Conservation (phyloP, 2,329 filamentous ascomycete species). For the Phialocephala sp. region DNA sequence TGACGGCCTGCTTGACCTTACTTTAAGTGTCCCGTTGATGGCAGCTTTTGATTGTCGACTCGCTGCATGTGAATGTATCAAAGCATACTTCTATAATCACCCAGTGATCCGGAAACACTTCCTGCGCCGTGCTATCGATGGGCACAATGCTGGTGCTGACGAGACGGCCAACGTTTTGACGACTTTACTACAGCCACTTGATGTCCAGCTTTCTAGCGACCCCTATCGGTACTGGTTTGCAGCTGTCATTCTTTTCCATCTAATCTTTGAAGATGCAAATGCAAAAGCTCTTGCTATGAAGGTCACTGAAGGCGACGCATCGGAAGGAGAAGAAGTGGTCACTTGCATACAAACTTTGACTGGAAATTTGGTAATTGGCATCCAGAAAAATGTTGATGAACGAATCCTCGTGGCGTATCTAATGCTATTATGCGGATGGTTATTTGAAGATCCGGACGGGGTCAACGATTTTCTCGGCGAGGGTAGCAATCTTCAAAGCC, state of each 20-base stretch:
- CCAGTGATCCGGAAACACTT: slow-evolving; percentile 84
- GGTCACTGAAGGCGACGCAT: slow-evolving; percentile 87
- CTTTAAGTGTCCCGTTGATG: slow-evolving; percentile 69
- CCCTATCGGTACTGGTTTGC: slow-evolving; percentile 93
- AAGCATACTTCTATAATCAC: slow-evolving; percentile 89
- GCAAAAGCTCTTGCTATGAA: slow-evolving; percentile 81
- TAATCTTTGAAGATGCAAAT: slow-evolving; percentile 79
- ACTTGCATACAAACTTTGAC: slow-evolving; percentile 90
- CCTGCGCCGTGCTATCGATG: slow-evolving; percentile 84
- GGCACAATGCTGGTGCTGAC: slow-evolving; percentile 76
- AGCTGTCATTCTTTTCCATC: slow-evolving; percentile 82
- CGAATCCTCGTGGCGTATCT: slow-evolving; percentile 83
- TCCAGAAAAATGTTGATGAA: slow-evolving; percentile 78
- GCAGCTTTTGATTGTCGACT: slow-evolving; percentile 80
- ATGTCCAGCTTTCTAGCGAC: slow-evolving; percentile 68
- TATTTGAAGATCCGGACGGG: slow-evolving; percentile 89
- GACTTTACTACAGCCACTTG: slow-evolving; percentile 73
- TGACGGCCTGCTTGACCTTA: slow-evolving; percentile 86
- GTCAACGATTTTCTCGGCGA: slow-evolving; percentile 94
- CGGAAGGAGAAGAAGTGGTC: slow-evolving; percentile 90
- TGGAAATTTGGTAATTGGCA: slow-evolving; percentile 80
- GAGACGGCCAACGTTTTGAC: slow-evolving; percentile 89
- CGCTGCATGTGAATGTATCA: slow-evolving; percentile 87
- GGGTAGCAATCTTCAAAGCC: slow-evolving; percentile 86
- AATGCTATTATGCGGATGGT: slow-evolving; percentile 86